Evolutionary conservation across 2,329 filamentous ascomycete species (phyloP).

Genomic region (Cercospora sp.): DNA sequence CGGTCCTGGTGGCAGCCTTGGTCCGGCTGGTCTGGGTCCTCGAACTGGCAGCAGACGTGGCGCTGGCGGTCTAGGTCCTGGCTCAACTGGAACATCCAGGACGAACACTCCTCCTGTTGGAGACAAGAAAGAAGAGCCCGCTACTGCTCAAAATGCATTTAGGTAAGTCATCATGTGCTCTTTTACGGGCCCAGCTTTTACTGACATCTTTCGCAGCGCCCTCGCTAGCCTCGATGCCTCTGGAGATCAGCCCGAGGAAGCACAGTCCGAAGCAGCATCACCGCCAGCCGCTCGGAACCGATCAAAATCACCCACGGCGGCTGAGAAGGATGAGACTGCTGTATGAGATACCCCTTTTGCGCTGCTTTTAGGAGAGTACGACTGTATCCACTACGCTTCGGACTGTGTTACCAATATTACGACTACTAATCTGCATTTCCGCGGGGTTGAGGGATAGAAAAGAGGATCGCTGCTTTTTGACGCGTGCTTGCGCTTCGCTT

Average conservation of each 20-base stretch:
- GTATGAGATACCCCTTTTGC: constrained; percentile 35
- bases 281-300: constrained; percentile 36
- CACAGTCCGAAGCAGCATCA: constrained; percentile 42
- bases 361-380: constrained; percentile 22
- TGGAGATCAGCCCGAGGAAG: constrained; percentile 62
- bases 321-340: constrained; percentile 31
- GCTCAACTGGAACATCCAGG: constrained; percentile 81
- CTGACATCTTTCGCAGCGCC: constrained; percentile 46
- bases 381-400: constrained; percentile 31
- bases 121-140: constrained; percentile 63
- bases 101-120: constrained; percentile 79
- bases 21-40: constrained; percentile 60
- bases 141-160: constrained; percentile 80
- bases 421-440: constrained; percentile 27
- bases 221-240: constrained; percentile 57
- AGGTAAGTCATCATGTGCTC: constrained; percentile 63
- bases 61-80: constrained; percentile 33
- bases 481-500: constrained; percentile 4
- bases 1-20: constrained; percentile 74
- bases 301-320: constrained; percentile 33
- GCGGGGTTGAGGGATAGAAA: constrained; percentile 16
- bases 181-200: neutral
- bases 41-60: constrained; percentile 77
- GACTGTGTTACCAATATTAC: constrained; percentile 24
- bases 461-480: constrained; percentile 12